phyloP scores from a whole-genome alignment of 805 yeast species.

The Lipomyces kockii region DNA sequence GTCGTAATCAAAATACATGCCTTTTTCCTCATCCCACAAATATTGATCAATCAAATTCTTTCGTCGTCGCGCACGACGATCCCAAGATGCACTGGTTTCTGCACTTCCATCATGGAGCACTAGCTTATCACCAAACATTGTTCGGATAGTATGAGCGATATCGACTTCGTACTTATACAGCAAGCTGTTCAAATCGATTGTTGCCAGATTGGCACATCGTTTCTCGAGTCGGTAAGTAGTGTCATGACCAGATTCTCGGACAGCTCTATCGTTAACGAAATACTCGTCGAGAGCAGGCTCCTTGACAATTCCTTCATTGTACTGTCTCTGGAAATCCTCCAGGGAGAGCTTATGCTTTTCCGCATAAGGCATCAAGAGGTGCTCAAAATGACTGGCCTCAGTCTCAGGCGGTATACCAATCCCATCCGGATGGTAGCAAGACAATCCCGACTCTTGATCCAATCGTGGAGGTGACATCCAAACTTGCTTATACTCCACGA shows the following conservation, averaged over 20 bases:
- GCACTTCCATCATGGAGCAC: constrained; percentile 45
- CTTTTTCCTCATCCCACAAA: constrained; percentile 80
- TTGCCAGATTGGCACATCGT: constrained; percentile 84
- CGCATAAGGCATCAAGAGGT: constrained; percentile 70
- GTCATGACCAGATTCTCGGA: constrained; percentile 96
- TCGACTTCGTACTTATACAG: constrained; percentile 89
- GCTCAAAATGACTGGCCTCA: constrained; percentile 83
- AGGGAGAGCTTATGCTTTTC: constrained; percentile 61
- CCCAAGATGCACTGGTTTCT: constrained; percentile 66
- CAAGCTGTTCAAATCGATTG: constrained; percentile 84
- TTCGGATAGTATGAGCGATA: constrained; percentile 67
- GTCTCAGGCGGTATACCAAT: constrained; percentile 97
- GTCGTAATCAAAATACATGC: constrained; percentile 85
- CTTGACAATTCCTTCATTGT: constrained; percentile 64
- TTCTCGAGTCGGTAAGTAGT: constrained; percentile 91
- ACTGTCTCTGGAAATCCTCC: constrained; percentile 68
- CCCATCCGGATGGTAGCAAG: constrained; percentile 90
- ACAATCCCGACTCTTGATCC: constrained; percentile 75
- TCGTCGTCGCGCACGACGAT: constrained; percentile 58
- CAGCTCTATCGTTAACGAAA: constrained; percentile 90
- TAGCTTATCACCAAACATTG: constrained; percentile 57
- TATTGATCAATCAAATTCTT: constrained; percentile 63
- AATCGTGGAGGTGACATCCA: constrained; percentile 80
- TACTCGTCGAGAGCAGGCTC: constrained; percentile 89
- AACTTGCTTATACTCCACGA: constrained; percentile 78